A percentile compares a stretch with the other conserved stretches of the same genome.
These are phyloP conservation scores for Eragrostis tef DNA, from an alignment of 202 grass and related monocot species.

Conservation along the genomic window DNA sequence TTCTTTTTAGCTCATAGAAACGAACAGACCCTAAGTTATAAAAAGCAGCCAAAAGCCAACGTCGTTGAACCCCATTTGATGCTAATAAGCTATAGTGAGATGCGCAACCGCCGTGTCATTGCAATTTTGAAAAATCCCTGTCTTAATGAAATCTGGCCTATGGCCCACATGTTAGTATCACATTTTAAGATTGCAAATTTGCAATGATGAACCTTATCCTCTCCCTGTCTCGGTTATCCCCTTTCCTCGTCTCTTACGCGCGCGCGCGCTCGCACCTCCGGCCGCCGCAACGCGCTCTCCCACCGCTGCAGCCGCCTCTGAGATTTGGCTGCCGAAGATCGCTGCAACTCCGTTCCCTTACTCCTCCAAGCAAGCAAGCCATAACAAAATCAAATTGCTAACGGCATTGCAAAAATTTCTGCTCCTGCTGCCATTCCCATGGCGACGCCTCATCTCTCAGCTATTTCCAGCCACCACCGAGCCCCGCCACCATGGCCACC, in stretches of 20 bases:
- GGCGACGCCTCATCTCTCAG: slow-evolving; percentile 22
- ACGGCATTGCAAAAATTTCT: background rate
- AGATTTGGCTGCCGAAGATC: background rate
- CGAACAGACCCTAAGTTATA: no score
- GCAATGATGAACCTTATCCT: background rate
- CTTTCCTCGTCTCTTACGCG: background rate
- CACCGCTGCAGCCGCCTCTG: background rate
- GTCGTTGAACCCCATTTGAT: no score
- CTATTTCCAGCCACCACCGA: slow-evolving; percentile 44
- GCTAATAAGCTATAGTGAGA: no score
- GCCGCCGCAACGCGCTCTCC: background rate
- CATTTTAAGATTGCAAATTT: no score
- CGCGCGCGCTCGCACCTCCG: background rate
- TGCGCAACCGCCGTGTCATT: no score
- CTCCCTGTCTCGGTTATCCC: background rate
- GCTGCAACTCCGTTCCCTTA: background rate
- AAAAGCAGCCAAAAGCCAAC: no score
- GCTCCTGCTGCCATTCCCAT: background rate
- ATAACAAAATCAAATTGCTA: background rate
- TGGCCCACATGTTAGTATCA: no score
- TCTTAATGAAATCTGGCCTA: no score
- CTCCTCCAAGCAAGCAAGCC: background rate
- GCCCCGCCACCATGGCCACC: slow-evolving; percentile 48
- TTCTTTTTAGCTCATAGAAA: no score
- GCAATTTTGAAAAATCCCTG: no score